A percentile compares a stretch with the other conserved stretches of the same genome.
phyloP scores from a whole-genome alignment of 2,329 filamentous ascomycete genomes.

The Trichoderma arundinaceum region DNA sequence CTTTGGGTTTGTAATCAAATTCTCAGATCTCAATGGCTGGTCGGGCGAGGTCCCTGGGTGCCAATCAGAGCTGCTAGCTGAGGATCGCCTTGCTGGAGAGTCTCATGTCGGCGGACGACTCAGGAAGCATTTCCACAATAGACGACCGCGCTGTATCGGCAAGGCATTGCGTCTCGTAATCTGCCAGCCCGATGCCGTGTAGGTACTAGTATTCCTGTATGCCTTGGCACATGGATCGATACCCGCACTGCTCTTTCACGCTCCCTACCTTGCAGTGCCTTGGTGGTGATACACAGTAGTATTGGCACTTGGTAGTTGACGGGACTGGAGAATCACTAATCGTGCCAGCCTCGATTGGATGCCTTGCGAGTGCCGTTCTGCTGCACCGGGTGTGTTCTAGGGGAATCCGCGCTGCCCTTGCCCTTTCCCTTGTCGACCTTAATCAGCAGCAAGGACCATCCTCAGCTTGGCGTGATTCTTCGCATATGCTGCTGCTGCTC shows the following conservation, averaged over 20 bases:
- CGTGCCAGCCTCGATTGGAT: background rate
- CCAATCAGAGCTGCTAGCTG: conserved; percentile 22
- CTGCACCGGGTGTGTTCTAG: too few species aligned
- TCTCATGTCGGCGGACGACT: background rate
- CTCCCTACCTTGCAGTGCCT: background rate
- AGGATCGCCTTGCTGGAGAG: conserved; percentile 18
- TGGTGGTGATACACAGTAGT: background rate
- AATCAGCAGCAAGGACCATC: background rate
- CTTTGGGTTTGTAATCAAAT: conserved; percentile 16
- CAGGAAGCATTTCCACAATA: background rate
- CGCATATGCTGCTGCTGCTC: background rate
- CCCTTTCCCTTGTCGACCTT: background rate
- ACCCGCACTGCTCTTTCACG: too few species aligned
- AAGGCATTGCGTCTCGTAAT: background rate
- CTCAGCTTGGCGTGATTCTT: background rate
- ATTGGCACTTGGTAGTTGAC: too few species aligned
- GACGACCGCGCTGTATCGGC: background rate
- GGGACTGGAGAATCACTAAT: background rate
- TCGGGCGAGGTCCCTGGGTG: background rate
- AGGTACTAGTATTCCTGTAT: too few species aligned
- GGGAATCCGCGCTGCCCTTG: too few species aligned
- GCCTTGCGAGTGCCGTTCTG: too few species aligned
- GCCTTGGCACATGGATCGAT: too few species aligned
- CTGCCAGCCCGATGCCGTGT: too few species aligned
- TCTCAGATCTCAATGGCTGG: conserved; percentile 21